Conservation (phyloP, 495 filamentous ascomycete species). For the Aspergillus leporis region DNA sequence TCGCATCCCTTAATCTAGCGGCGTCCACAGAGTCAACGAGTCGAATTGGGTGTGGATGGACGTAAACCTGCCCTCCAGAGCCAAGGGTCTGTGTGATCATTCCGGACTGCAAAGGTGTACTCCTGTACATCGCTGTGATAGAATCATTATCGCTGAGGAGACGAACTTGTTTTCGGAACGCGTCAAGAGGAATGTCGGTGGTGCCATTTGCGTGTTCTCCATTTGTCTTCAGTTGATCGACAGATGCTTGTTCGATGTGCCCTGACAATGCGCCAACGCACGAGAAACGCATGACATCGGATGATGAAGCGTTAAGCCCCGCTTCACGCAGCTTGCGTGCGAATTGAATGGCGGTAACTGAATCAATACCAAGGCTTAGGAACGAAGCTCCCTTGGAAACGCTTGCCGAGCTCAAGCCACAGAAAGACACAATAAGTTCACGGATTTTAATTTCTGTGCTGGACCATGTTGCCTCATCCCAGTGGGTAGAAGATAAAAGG, state of each 20-base stretch:
- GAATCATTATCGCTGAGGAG: conserved; percentile 51
- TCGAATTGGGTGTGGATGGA: conserved; percentile 61
- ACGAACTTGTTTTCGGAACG: conserved; percentile 15
- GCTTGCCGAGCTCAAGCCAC: conserved; percentile 13
- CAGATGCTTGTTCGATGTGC: conserved; percentile 17
- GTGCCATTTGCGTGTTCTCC: conserved; percentile 4
- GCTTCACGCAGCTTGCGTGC: conserved; percentile 27
- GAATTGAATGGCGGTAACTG: conserved; percentile 37
- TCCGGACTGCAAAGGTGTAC: conserved; percentile 73
- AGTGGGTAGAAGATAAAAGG: background rate
- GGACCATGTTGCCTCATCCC: conserved; percentile 28
- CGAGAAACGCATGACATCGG: conserved; percentile 37
- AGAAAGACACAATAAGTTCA: conserved; percentile 21
- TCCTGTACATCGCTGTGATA: conserved; percentile 68
- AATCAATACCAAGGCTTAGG: conserved; percentile 36
- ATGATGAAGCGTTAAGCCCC: conserved; percentile 29
- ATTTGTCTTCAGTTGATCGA: conserved; percentile 2
- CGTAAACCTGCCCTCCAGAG: conserved; percentile 57
- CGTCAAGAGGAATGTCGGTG: conserved; percentile 11
- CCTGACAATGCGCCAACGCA: conserved; percentile 29
- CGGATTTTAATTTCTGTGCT: conserved; percentile 24
- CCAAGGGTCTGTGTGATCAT: conserved; percentile 66
- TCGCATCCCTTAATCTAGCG: conserved; percentile 44
- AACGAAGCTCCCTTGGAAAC: conserved; percentile 35
- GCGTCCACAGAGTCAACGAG: conserved; percentile 44